Evolutionary conservation across 2,329 filamentous ascomycete genomes (phyloP).

Genomic region (Penicillium sp.): DNA sequence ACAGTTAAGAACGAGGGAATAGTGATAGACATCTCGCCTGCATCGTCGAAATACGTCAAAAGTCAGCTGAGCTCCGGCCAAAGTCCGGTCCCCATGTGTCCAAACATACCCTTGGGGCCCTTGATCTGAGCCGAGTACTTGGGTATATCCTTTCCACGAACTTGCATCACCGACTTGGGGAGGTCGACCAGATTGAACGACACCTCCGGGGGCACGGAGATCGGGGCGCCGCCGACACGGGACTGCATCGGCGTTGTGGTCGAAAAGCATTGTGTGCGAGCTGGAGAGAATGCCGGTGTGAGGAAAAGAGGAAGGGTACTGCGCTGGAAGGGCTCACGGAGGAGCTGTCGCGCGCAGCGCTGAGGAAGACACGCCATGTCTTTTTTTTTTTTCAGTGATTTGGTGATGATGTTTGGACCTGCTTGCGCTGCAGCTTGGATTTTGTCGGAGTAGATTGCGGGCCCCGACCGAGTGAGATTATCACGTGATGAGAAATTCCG

Average conservation of each 20-base stretch:
- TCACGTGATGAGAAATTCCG: not conserved
- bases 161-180: slow-evolving; percentile 52
- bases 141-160: slow-evolving; percentile 56
- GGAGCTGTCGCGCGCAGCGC: slow-evolving; percentile 54
- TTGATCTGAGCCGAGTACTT: slow-evolving; percentile 64
- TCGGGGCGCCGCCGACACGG: slow-evolving; percentile 76
- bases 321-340: slow-evolving; percentile 43
- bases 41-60: slow-evolving; percentile 4
- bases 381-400: not conserved
- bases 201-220: slow-evolving; percentile 79
- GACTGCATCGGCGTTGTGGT: slow-evolving; percentile 62
- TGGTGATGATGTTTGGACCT: slow-evolving; percentile 20
- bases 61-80: slow-evolving; percentile 5
- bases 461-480: slow-evolving; percentile 17
- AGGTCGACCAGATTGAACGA: slow-evolving; percentile 64
- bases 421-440: slow-evolving; percentile 24
- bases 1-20: slow-evolving; percentile 76
- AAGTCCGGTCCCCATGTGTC: not conserved
- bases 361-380: slow-evolving; percentile 61
- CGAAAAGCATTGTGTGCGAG: slow-evolving; percentile 58
- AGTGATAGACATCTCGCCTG: slow-evolving; percentile 68
- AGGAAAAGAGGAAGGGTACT: slow-evolving; percentile 65
- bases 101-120: slow-evolving; percentile 66
- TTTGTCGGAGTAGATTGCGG: slow-evolving; percentile 24
- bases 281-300: slow-evolving; percentile 59